Conservation (phyloP, 208 protist species). For the Trypanosoma vivax region DNA sequence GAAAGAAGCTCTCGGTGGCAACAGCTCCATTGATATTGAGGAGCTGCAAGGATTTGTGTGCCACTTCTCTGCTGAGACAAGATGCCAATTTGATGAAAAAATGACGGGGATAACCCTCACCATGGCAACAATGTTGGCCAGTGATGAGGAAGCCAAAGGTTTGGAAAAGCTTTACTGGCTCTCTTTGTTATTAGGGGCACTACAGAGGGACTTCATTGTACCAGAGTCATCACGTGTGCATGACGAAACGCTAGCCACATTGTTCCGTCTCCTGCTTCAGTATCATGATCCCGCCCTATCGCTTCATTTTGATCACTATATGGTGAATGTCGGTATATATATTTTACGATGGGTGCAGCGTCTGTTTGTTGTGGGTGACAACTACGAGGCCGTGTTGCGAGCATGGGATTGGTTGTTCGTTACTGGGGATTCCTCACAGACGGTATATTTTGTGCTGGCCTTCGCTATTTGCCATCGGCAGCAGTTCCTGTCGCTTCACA, state of each 20-base stretch:
- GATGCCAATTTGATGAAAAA: slow-evolving; percentile 36
- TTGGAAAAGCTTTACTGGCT: slow-evolving; percentile 14
- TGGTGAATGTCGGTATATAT: slow-evolving; percentile 45
- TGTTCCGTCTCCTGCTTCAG: slow-evolving; percentile 86
- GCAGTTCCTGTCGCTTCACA: slow-evolving; percentile 28
- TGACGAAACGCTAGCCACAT: slow-evolving; percentile 18
- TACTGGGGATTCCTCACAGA: slow-evolving; percentile 53
- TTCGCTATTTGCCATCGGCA: slow-evolving; percentile 58
- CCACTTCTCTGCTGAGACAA: slow-evolving; percentile 28
- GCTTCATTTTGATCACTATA: slow-evolving; percentile 71
- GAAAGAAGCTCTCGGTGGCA: background rate
- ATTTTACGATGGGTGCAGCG: slow-evolving; percentile 52
- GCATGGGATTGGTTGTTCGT: slow-evolving; percentile 79
- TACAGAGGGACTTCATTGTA: slow-evolving; percentile 36
- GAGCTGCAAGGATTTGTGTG: slow-evolving; percentile 32
- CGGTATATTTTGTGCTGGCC: slow-evolving; percentile 64
- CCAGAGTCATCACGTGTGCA: slow-evolving; percentile 35
- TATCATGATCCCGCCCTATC: slow-evolving; percentile 84
- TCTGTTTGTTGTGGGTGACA: slow-evolving; percentile 37
- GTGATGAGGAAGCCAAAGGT: slow-evolving; percentile 7
- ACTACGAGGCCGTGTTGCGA: slow-evolving; percentile 21
- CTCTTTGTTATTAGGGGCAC: slow-evolving; percentile 21
- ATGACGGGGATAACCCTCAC: slow-evolving; percentile 33
- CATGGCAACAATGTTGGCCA: slow-evolving; percentile 29
- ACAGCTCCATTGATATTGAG: slow-evolving; percentile 20